Base-by-base conservation (phyloP, 2,329 filamentous ascomycete species). In the Arthrobotrys entomopaga region DNA sequence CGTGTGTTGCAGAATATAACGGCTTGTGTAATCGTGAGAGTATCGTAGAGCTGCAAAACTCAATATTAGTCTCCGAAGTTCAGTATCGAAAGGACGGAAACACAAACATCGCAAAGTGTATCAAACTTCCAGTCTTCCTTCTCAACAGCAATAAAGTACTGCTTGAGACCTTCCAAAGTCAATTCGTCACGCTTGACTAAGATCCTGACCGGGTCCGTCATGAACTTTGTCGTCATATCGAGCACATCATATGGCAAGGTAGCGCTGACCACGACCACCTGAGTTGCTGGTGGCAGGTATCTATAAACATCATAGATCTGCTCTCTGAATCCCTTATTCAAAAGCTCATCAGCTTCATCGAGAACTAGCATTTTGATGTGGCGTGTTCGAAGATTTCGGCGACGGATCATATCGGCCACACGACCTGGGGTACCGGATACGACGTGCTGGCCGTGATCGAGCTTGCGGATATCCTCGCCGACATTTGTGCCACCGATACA, bases 71-170 rank as follows among this genome's bases (percentile, higher is more conserved):
- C 29, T 19, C 20, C n/a, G 15, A 7, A 7, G 42, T 42, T 24
- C 5, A 2, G 10, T 22, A 34, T 10, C 20, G 5, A 24, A 15
- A 24, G 8, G 13, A 34, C 11, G 42, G 16, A 26, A 3, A 26
- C 13, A 52, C 71, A 43, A 70, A 75, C 71, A 84, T 99, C 95
- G 83, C 93, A 98, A 3, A 99, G 89, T 1, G 95, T 99, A 82
- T 99, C 95, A 79, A 99, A 97, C 83, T 99, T 99, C 95, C 95
- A 99, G 82, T 98, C 95, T 82, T 99, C 95, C 85, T 97, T 98
- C 83, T 99, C 95, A 19, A 98, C 95, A 1, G 95, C 95, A 79
- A 99, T 98, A 82, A 97, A 99, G 85, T 97, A 99, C 82, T 99
- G 95, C 85, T 98, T 98, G 59, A 99, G 86, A 69, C 95, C 95